Evolutionary conservation across 2,329 filamentous ascomycete species (phyloP).

Genomic region (Fonsecaea erecta): DNA sequence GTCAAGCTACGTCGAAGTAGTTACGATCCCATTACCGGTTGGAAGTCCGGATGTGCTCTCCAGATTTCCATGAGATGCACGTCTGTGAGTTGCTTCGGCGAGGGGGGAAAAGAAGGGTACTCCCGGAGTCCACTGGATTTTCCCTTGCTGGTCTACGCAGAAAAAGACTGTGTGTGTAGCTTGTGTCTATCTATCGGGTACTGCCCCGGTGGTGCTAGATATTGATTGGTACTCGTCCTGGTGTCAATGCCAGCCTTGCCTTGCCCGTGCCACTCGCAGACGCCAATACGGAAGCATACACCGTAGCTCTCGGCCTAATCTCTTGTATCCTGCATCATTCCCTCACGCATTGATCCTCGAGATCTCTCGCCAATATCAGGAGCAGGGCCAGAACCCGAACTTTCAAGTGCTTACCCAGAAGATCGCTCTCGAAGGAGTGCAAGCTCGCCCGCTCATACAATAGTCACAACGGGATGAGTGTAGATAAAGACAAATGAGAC

Average conservation of each 20-base stretch:
- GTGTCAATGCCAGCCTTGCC: conserved; percentile 1
- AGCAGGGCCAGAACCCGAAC: background rate
- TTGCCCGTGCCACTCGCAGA: background rate
- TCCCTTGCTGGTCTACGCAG: background rate
- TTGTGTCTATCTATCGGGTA: background rate
- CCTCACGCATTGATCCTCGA: background rate
- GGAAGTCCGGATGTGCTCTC: background rate
- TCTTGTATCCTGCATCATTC: background rate
- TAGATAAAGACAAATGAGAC: background rate
- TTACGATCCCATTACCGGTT: too few species aligned
- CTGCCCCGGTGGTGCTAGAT: background rate
- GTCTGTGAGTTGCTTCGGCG: background rate
- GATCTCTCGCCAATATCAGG: background rate
- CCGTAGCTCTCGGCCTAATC: background rate
- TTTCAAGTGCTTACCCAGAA: background rate
- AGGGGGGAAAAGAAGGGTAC: background rate
- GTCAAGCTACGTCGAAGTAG: background rate
- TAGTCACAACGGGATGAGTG: background rate
- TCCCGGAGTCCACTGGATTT: background rate
- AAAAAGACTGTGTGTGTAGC: conserved; percentile 3
- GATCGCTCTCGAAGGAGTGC: background rate
- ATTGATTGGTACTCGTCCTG: background rate
- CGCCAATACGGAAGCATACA: background rate
- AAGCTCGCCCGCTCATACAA: background rate
- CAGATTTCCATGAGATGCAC: background rate